Percentiles rank a stretch among this genome's conserved stretches.
phyloP scores from a whole-genome alignment of 2,329 filamentous ascomycete species.

The Fusarium zealandicum region DNA sequence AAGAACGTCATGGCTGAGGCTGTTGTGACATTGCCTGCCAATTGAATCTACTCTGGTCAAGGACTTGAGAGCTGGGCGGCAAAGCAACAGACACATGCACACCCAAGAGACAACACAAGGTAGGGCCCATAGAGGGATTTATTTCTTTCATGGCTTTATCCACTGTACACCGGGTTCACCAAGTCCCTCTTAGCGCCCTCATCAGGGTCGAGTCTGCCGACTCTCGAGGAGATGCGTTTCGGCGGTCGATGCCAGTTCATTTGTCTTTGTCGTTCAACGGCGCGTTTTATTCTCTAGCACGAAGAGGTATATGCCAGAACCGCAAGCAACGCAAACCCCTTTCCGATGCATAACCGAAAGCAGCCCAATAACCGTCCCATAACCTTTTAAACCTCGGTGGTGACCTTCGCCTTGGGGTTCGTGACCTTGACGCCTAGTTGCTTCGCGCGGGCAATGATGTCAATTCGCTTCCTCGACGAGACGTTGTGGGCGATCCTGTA shows the following conservation, averaged over 20 bases:
- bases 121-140: slow-evolving; percentile 25
- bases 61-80: too few species aligned
- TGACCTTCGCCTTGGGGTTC: slow-evolving; percentile 98
- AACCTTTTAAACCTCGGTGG: slow-evolving; percentile 79
- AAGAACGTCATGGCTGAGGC: background rate
- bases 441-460: slow-evolving; percentile 97
- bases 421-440: slow-evolving; percentile 99
- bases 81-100: background rate
- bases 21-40: background rate
- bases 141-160: slow-evolving; percentile 35
- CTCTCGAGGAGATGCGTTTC: slow-evolving; percentile 19
- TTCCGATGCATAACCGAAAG: slow-evolving; percentile 45
- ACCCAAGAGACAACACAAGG: background rate
- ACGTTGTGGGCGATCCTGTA: slow-evolving; percentile 94
- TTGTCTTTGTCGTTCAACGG: slow-evolving; percentile 42
- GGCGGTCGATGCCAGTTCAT: slow-evolving; percentile 35
- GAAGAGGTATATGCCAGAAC: slow-evolving; percentile 41
- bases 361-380: slow-evolving; percentile 42
- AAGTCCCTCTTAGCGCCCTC: slow-evolving; percentile 26
- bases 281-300: slow-evolving; percentile 44
- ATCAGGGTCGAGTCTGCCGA: slow-evolving; percentile 21
- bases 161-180: slow-evolving; percentile 25
- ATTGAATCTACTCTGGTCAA: background rate
- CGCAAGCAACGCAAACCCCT: slow-evolving; percentile 44
- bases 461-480: slow-evolving; percentile 97